Evolutionary conservation across 2,329 filamentous ascomycete genomes (phyloP), one percentile per base, ranked within the genome.

Genomic region (Hyphodiscus sp.): DNA sequence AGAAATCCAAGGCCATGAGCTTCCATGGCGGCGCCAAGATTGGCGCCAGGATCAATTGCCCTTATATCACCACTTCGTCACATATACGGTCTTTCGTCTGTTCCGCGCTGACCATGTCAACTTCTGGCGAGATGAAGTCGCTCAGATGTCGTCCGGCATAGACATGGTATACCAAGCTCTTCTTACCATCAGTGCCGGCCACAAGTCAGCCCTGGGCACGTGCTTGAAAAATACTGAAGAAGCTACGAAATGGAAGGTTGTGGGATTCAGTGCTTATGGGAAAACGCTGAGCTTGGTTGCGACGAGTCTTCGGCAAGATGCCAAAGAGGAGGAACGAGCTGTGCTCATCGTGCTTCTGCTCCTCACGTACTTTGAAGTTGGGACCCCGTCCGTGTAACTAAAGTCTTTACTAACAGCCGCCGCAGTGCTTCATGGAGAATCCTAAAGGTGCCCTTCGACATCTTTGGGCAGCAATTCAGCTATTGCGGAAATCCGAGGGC

Each of bases 61-160:
- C 13, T 49, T 63, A 11, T 63, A 63, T 52, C 60, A 63, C 42
- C 60, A 63, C 45, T 63, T 63, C 47, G 58, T 63, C 2, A 63
- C 60, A 10, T 55, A 52, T n/a, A 63, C 59, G 2, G 60, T 50
- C 1, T 33, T 52, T 1, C 19, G 56, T 4, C 47, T 62, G 16
- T 63, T 63, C 23, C 44, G 60, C 29, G 20, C 33, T 16, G 60
- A 63, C 41, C 60, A 63, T 47, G 41, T 61, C 7, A 45, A 18
- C 1, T 63, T 63, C 20, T 63, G 60, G 59, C 51, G 60, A 15
- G 60, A 63, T 45, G 52, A 63, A 19, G 60, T 61, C 20, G 60
- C 58, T 26, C 60, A 61, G 30, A 61, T 60, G 52, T 60, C 57
- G 7, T 56, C 44, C 50, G 60, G 53, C 16, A 26, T 58, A 7